Base-by-base conservation (phyloP, 2,329 filamentous ascomycete species). In the Colletotrichum musicola region DNA sequence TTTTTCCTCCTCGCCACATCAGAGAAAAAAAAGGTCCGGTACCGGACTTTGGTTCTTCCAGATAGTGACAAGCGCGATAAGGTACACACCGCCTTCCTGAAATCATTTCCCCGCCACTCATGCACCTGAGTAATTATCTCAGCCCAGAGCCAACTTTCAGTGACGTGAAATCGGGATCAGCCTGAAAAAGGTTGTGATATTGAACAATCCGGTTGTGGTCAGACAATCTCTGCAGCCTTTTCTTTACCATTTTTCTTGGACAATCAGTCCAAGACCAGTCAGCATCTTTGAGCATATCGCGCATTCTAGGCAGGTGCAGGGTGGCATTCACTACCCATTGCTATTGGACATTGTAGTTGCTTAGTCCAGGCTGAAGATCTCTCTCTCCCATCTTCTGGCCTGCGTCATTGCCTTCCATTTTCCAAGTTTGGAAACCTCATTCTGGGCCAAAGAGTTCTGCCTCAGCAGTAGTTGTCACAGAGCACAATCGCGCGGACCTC, bases 71-170 rank as follows among this genome's bases (percentile, higher is more conserved):
- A 70, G 6, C 4, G 20, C 22, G 67, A 71, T 70, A 68, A 64
- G 25, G 10, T 0, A 1, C 18, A 59, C 25, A 70, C 68, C 68
- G 53, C 59, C 38, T 70, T 58, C 68, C 59, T 10, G 14, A 58
- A 63, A 30, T 3, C 25, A 42, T 18, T n/a, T 27, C 59, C 64
- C 64, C 68, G 63, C 68, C 51, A 64, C n/a, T 22, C 25, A 49
- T 40, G 38, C 51, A 55, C 50, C 62, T 68, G 62, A 66, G 62
- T 69, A 69, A 69, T 69, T 69, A 69, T 57, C 62, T 56, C 66
- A 50, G 44, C 55, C 38, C 53, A 47, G 40, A 42, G 44, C 55
- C 42, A 55, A 50, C 50, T 57, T 56, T 63, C 55, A 27, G 62
- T 65, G 62, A 47, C 38, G 18, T 61, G 50, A 56, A 68, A 50